Conservation (phyloP, 2,329 filamentous ascomycete species). For the Dactylellina cionopaga region DNA sequence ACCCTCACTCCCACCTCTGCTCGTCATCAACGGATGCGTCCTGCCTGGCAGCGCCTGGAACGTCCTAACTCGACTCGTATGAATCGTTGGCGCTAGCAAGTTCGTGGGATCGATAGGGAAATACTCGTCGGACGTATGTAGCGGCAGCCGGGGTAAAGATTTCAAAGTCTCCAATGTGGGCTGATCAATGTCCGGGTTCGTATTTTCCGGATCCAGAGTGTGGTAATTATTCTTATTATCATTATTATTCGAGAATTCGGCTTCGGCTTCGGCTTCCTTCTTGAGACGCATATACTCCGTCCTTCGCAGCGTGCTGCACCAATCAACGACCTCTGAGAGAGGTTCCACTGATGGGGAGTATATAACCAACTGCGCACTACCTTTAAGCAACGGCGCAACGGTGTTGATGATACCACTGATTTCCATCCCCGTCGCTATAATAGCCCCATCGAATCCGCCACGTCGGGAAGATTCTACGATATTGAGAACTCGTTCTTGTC, state of each 20-base stretch:
- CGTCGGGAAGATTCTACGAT: conserved; percentile 78
- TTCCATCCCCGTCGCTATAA: conserved; percentile 85
- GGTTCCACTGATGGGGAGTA: conserved; percentile 85
- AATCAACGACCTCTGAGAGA: conserved; percentile 78
- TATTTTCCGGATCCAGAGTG: conserved; percentile 63
- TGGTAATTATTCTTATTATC: not conserved
- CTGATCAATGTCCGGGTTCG: conserved; percentile 57
- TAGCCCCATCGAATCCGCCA: conserved; percentile 83
- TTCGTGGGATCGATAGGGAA: conserved; percentile 73
- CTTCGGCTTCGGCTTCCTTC: conserved; percentile 25
- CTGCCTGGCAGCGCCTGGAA: conserved; percentile 94
- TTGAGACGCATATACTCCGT: conserved; percentile 74
- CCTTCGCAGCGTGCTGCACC: conserved; percentile 81
- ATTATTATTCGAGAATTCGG: not conserved
- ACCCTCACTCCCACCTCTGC: conserved; percentile 84
- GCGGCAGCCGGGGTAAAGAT: conserved; percentile 21
- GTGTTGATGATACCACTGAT: conserved; percentile 78
- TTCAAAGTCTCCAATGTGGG: conserved; percentile 27
- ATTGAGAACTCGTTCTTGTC: conserved; percentile 77
- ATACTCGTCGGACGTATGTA: conserved; percentile 28
- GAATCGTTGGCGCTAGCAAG: conserved; percentile 79
- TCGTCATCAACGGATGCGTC: conserved; percentile 94
- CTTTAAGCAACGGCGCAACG: conserved; percentile 79
- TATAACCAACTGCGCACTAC: conserved; percentile 84
- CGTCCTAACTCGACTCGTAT: conserved; percentile 78